phyloP scores from a whole-genome alignment of 495 filamentous ascomycete genomes.

The Lasiosphaeria hispida region DNA sequence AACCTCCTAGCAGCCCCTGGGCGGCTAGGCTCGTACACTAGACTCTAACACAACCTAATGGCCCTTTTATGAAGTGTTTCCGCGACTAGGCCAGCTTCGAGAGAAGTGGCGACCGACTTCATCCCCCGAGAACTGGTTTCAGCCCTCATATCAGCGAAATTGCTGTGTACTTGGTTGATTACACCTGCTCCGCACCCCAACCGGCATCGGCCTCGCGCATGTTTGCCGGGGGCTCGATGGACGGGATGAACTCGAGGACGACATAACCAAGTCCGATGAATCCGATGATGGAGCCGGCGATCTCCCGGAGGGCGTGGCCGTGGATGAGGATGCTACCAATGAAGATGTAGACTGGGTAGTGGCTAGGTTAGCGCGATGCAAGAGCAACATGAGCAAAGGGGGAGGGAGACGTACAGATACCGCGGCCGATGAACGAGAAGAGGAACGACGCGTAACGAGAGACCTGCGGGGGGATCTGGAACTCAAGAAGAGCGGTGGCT shows the following conservation, averaged over 20 bases:
- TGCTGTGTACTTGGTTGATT: slow-evolving; percentile 26
- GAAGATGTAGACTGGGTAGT: slow-evolving; percentile 84
- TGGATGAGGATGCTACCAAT: slow-evolving; percentile 80
- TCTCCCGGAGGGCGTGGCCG: slow-evolving; percentile 51
- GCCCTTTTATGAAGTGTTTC: too few species aligned
- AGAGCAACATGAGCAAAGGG: neutral
- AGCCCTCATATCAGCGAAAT: too few species aligned
- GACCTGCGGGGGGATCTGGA: slow-evolving; percentile 91
- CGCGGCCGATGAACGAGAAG: slow-evolving; percentile 94
- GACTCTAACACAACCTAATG: too few species aligned
- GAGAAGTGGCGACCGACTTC: too few species aligned
- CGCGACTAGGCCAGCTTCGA: too few species aligned
- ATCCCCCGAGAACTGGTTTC: too few species aligned
- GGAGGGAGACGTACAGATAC: slow-evolving; percentile 71
- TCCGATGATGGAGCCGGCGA: slow-evolving; percentile 71
- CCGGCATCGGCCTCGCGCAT: slow-evolving; percentile 89
- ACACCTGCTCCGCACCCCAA: slow-evolving; percentile 91
- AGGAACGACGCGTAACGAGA: slow-evolving; percentile 95
- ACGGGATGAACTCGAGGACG: slow-evolving; percentile 88
- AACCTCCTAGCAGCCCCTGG: too few species aligned
- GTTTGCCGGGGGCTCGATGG: slow-evolving; percentile 94
- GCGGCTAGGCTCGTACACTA: too few species aligned
- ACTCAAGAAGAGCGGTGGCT: slow-evolving; percentile 69
- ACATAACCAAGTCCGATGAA: slow-evolving; percentile 75
- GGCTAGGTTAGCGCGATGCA: slow-evolving; percentile 4